phyloP scores from a whole-genome alignment of 768 basidiomycete genomes.

The Kwoniella bestiolae region DNA sequence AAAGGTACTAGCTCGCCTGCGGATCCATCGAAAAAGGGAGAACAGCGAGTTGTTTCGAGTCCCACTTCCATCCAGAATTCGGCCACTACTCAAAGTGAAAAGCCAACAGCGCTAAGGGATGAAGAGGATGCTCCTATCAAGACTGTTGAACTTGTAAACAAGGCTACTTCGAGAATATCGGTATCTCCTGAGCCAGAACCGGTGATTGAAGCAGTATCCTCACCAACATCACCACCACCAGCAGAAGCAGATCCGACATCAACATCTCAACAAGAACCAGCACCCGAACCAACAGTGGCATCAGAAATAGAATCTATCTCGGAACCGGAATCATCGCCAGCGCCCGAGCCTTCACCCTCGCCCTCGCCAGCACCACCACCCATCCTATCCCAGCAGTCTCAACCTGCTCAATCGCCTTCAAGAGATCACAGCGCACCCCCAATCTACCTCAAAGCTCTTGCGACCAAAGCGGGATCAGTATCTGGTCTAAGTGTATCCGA shows the following conservation, averaged over 20 bases:
- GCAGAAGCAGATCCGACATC: too few relatives aligned
- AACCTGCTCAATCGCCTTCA: constrained; percentile 2
- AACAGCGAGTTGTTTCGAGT: neutral
- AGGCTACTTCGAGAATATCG: too few relatives aligned
- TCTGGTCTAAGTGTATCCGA: constrained; percentile 47
- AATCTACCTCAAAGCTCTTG: constrained; percentile 32
- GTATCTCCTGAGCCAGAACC: neutral
- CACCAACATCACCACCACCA: too few relatives aligned
- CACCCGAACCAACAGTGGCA: neutral
- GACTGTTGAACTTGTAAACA: too few relatives aligned
- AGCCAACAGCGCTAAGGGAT: too few relatives aligned
- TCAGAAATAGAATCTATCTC: too few relatives aligned
- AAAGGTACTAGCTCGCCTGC: constrained; percentile 10
- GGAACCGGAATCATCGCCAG: neutral
- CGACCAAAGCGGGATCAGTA: constrained; percentile 30
- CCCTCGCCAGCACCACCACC: neutral
- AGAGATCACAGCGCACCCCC: constrained; percentile 26
- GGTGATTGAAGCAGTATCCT: too few relatives aligned
- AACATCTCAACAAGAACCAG: neutral
- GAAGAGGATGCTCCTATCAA: too few relatives aligned
- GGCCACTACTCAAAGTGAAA: too few relatives aligned
- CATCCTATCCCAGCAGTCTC: neutral
- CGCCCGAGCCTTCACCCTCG: neutral
- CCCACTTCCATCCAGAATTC: neutral
- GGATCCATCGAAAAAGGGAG: neutral